These are phyloP conservation scores for Gillenia trifoliata DNA, from an alignment of 306 rosid genomes.

Conservation along the genomic window DNA sequence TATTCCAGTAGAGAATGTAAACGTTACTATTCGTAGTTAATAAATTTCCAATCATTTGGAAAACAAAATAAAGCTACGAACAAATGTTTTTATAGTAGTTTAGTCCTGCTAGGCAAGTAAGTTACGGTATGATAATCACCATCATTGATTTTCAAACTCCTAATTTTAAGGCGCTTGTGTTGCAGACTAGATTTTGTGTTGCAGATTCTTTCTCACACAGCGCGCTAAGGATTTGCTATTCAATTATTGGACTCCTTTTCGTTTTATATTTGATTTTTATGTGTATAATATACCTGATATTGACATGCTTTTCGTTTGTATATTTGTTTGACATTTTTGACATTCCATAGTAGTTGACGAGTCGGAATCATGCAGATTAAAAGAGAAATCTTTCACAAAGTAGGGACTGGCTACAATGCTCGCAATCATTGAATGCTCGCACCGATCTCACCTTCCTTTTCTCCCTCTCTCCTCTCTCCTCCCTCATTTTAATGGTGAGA, in stretches of 20 bases:
- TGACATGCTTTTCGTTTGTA: neutral
- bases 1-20: too few species aligned
- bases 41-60: too few species aligned
- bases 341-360: neutral
- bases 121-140: too few species aligned
- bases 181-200: neutral
- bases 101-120: too few species aligned
- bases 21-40: too few species aligned
- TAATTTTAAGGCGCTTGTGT: neutral
- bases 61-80: too few species aligned
- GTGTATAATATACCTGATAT: neutral
- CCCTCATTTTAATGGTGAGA: too few species aligned
- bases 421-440: too few species aligned
- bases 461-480: too few species aligned
- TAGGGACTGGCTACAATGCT: too few species aligned
- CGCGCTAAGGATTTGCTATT: neutral
- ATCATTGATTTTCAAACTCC: neutral
- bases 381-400: neutral
- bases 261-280: neutral
- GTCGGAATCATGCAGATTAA: neutral
- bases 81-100: too few species aligned
- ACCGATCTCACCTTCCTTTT: too few species aligned
- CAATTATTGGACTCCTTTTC: neutral
- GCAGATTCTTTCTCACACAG: neutral
- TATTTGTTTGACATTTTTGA: neutral